A percentile compares a stretch with the other conserved stretches of the same genome.
These are phyloP conservation scores for Chiua virens DNA, from an alignment of 768 basidiomycete species.

Conservation along the genomic window DNA sequence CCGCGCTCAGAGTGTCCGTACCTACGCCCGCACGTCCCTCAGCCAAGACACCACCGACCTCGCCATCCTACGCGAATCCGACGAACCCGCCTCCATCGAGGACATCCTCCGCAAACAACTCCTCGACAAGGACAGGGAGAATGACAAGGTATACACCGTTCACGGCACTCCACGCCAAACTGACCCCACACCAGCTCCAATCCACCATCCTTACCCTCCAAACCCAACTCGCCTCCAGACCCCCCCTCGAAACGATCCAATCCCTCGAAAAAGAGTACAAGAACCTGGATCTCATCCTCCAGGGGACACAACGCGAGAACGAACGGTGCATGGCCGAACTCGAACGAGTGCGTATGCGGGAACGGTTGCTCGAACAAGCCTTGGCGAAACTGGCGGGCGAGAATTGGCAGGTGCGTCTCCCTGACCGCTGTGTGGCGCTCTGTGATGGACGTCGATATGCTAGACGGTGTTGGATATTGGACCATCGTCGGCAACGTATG, in stretches of 20 bases:
- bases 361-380: slow-evolving; percentile 75
- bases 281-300: slow-evolving; percentile 71
- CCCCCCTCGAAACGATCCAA: slow-evolving; percentile 66
- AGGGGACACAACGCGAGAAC: slow-evolving; percentile 84
- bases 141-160: slow-evolving; percentile 54
- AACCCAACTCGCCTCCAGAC: slow-evolving; percentile 62
- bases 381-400: slow-evolving; percentile 70
- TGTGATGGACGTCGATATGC: neutral
- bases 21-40: slow-evolving; percentile 53
- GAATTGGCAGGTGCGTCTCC: slow-evolving; percentile 70
- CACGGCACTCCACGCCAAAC: neutral
- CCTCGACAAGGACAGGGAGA: slow-evolving; percentile 67
- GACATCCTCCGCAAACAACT: slow-evolving; percentile 63
- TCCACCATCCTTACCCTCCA: slow-evolving; percentile 63
- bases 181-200: slow-evolving; percentile 46
- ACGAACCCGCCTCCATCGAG: slow-evolving; percentile 49
- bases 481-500: slow-evolving; percentile 31
- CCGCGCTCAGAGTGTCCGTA: slow-evolving; percentile 62
- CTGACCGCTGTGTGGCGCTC: neutral
- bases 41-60: slow-evolving; percentile 51
- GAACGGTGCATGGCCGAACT: slow-evolving; percentile 81
- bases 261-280: slow-evolving; percentile 70
- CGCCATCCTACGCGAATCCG: slow-evolving; percentile 55
- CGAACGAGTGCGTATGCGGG: slow-evolving; percentile 67
- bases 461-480: slow-evolving; percentile 38